A percentile compares a stretch with the other conserved stretches of the same genome.
These are phyloP conservation scores for Starmerella apicola DNA, from an alignment of 805 yeast genomes.

Conservation along the genomic window DNA sequence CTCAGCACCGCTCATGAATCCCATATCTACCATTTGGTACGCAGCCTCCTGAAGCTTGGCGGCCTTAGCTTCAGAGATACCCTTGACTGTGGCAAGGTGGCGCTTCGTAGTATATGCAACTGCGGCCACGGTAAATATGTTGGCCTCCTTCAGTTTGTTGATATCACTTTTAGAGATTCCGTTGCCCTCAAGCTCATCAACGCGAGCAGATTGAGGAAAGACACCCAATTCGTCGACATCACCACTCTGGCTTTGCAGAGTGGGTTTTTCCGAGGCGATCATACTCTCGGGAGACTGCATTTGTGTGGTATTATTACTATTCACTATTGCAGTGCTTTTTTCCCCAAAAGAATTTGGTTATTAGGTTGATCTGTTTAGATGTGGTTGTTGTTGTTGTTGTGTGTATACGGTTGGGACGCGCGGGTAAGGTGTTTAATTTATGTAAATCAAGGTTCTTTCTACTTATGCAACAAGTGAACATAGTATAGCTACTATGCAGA, in stretches of 20 bases:
- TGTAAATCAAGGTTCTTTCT: too few relatives aligned
- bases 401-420: too few relatives aligned
- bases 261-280: neutral
- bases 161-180: constrained; percentile 76
- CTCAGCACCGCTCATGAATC: constrained; percentile 94
- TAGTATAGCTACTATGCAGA: too few relatives aligned
- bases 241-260: neutral
- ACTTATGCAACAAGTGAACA: too few relatives aligned
- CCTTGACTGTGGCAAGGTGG: constrained; percentile 62
- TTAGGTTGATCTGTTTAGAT: too few relatives aligned
- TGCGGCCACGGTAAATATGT: constrained; percentile 80
- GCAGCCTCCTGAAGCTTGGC: constrained; percentile 76
- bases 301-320: too few relatives aligned
- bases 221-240: constrained; percentile 9
- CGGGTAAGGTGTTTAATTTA: too few relatives aligned
- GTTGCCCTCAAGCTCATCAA: constrained; percentile 41
- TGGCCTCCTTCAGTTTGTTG: constrained; percentile 67
- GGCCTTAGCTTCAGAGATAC: constrained; percentile 92
- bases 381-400: too few relatives aligned
- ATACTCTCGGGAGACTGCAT: constrained; percentile 11
- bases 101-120: constrained; percentile 89
- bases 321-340: too few relatives aligned
- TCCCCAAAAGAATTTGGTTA: too few relatives aligned
- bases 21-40: constrained; percentile 78
- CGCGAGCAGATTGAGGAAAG: constrained; percentile 8